Evolutionary conservation across 345 rosid species (phyloP).

Genomic region (Bruguiera parviflora): DNA sequence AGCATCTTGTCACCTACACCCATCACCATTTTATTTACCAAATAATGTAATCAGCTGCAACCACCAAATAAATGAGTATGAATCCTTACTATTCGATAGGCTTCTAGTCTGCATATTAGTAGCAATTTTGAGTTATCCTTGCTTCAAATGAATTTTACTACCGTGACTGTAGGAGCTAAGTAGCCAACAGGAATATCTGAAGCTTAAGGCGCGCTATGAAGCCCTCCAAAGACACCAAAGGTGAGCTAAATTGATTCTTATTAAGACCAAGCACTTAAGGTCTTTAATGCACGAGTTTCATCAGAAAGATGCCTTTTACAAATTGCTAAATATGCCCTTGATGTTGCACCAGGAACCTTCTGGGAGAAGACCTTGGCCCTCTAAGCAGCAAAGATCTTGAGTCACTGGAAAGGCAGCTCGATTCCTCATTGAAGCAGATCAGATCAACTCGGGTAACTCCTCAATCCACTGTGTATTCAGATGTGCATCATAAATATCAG

Average conservation of each 20-base stretch:
- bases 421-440: constrained; percentile 83
- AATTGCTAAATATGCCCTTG: neutral
- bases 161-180: constrained; percentile 59
- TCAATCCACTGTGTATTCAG: too few relatives aligned
- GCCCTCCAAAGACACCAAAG: constrained; percentile 82
- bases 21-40: too few relatives aligned
- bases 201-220: constrained; percentile 87
- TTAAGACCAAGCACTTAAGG: neutral
- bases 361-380: constrained; percentile 94
- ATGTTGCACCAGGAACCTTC: constrained; percentile 50
- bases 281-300: neutral
- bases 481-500: too few relatives aligned
- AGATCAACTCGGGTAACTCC: constrained; percentile 67
- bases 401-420: constrained; percentile 93
- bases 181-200: constrained; percentile 89
- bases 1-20: too few relatives aligned
- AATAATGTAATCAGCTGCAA: too few relatives aligned
- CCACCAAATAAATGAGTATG: too few relatives aligned
- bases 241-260: constrained; percentile 23
- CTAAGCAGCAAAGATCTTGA: constrained; percentile 83
- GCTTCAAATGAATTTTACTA: constrained; percentile 8
- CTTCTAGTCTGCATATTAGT: too few relatives aligned
- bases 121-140: neutral
- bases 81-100: too few relatives aligned
- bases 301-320: neutral